These are phyloP conservation scores for Neonectria ditissima DNA, from an alignment of 2,329 filamentous ascomycete species.

Conservation along the genomic window DNA sequence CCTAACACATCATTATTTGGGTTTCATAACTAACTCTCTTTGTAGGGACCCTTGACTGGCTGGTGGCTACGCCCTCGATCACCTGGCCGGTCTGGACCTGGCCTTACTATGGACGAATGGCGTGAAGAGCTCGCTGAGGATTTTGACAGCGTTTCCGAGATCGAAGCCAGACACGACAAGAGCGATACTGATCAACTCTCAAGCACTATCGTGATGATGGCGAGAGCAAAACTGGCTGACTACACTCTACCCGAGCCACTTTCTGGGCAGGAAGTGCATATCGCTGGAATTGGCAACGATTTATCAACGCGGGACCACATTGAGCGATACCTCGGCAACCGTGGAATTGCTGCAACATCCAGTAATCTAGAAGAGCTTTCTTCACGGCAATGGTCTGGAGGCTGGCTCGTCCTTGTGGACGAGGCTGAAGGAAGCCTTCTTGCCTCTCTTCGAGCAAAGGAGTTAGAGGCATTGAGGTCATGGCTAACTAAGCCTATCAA, in stretches of 20 bases:
- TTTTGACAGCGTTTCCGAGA: slow-evolving; percentile 37
- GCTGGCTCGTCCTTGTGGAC: slow-evolving; percentile 36
- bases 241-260: slow-evolving; percentile 26
- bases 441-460: slow-evolving; percentile 28
- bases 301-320: slow-evolving; percentile 15
- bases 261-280: slow-evolving; percentile 26
- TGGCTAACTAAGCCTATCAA: slow-evolving; percentile 34
- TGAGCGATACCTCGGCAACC: slow-evolving; percentile 18
- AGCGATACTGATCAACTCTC: slow-evolving; percentile 29
- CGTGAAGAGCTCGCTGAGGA: slow-evolving; percentile 36
- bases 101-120: slow-evolving; percentile 41
- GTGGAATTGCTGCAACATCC: slow-evolving; percentile 27
- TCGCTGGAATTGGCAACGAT: slow-evolving; percentile 24
- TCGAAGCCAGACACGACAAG: slow-evolving; percentile 24
- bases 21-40: slow-evolving; percentile 7
- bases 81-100: slow-evolving; percentile 39
- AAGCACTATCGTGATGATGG: slow-evolving; percentile 40
- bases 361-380: slow-evolving; percentile 32
- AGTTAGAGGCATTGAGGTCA: slow-evolving; percentile 33
- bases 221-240: slow-evolving; percentile 30
- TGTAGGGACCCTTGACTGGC: slow-evolving; percentile 37
- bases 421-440: slow-evolving; percentile 38
- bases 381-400: slow-evolving; percentile 30
- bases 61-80: slow-evolving; percentile 43
- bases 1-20: not conserved